Evolutionary conservation across 1,139 yeast genomes (phyloP).

Genomic region (Pichia sp.): DNA sequence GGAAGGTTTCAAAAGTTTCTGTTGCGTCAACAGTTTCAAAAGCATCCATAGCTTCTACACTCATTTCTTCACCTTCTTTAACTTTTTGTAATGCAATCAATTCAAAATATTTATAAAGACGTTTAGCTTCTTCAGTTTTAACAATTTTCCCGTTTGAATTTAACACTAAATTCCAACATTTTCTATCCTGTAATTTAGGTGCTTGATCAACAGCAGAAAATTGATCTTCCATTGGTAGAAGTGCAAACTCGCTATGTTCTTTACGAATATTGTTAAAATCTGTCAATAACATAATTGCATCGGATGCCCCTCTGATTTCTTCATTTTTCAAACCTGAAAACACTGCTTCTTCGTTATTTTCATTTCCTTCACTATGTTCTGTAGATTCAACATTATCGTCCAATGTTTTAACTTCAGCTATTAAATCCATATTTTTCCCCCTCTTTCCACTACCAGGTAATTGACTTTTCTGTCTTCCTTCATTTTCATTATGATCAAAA

Average conservation of each 20-base stretch:
- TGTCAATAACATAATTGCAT: slow-evolving; percentile 31
- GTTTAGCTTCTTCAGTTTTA: slow-evolving; percentile 10
- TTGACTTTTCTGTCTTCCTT: background rate
- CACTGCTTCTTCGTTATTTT: slow-evolving; percentile 9
- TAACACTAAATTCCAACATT: slow-evolving; percentile 16
- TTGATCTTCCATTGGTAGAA: slow-evolving; percentile 11
- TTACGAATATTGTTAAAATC: slow-evolving; percentile 10
- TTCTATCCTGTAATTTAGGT: slow-evolving; percentile 12
- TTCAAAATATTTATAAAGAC: slow-evolving; percentile 4
- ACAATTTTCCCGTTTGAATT: slow-evolving; percentile 6
- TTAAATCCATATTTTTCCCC: slow-evolving; percentile 2
- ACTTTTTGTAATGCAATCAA: background rate
- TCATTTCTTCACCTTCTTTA: background rate
- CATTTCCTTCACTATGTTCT: background rate
- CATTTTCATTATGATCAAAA: slow-evolving; percentile 29
- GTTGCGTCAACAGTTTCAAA: background rate
- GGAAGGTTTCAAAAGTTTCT: background rate
- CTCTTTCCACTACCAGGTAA: background rate
- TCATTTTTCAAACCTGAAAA: background rate
- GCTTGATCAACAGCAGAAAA: slow-evolving; percentile 27
- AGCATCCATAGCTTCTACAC: background rate
- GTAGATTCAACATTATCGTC: background rate
- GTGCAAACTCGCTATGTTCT: slow-evolving; percentile 14
- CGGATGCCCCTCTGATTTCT: slow-evolving; percentile 30
- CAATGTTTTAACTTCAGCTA: background rate